phyloP scores from a whole-genome alignment of 345 rosid genomes.

The Ailanthus altissimus region DNA sequence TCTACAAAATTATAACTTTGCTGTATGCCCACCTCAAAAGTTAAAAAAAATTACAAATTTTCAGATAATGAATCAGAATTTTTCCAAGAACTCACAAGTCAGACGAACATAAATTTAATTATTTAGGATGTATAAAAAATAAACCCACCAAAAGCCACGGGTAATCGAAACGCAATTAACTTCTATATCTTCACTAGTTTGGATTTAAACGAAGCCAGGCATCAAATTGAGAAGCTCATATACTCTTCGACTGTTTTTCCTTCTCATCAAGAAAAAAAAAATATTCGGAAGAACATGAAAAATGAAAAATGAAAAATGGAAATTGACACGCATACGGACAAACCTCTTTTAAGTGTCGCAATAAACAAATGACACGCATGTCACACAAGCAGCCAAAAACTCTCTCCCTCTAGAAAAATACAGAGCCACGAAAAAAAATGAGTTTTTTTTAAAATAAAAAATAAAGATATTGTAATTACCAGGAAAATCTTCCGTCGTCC shows the following conservation, averaged over 20 bases:
- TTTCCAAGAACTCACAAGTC: not conserved
- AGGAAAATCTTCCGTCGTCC: conserved; percentile 36
- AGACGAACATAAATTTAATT: too few species aligned
- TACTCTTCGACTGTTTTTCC: not conserved
- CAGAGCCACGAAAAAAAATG: conserved; percentile 13
- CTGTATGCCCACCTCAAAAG: not conserved
- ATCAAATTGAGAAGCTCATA: conserved; percentile 1
- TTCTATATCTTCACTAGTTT: conserved; percentile 3
- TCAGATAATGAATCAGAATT: not conserved
- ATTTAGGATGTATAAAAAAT: not conserved
- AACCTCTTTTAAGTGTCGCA: conserved; percentile 8
- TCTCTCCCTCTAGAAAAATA: conserved; percentile 2
- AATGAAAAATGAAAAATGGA: not conserved
- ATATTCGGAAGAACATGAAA: too few species aligned
- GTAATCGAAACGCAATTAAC: conserved; percentile 2
- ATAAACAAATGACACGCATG: conserved; percentile 8
- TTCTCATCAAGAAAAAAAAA: not conserved
- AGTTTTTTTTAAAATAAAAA: not conserved
- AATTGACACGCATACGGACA: conserved; percentile 2
- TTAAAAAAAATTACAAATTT: not conserved
- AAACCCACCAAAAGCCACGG: conserved; percentile 8
- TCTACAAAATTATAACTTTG: not conserved
- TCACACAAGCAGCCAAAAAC: conserved; percentile 19
- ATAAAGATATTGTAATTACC: conserved; percentile 24
- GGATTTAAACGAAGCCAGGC: not conserved